phyloP scores from a whole-genome alignment of 768 basidiomycete species.

The Pholiota microspora region DNA sequence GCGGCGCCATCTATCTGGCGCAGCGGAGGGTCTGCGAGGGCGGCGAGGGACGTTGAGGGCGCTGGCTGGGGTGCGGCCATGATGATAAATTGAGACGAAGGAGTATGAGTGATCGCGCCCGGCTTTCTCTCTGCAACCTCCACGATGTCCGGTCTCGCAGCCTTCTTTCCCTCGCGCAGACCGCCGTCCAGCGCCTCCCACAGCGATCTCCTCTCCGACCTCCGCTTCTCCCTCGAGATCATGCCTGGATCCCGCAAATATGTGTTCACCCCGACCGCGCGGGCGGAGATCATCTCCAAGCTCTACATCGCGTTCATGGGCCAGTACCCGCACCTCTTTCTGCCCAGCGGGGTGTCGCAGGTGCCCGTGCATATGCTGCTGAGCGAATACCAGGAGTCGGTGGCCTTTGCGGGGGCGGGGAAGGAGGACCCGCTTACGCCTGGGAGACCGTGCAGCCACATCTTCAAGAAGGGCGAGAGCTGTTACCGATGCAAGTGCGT shows the following conservation, averaged over 20 bases:
- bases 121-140: slow-evolving; percentile 15
- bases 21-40: slow-evolving; percentile 62
- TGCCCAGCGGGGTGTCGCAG: slow-evolving; percentile 61
- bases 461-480: slow-evolving; percentile 88
- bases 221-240: slow-evolving; percentile 75
- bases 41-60: slow-evolving; percentile 33
- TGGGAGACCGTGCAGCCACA: slow-evolving; percentile 79
- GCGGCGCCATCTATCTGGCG: slow-evolving; percentile 63
- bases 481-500: slow-evolving; percentile 94
- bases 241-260: slow-evolving; percentile 81
- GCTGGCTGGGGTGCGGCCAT: slow-evolving; percentile 21
- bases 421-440: slow-evolving; percentile 57
- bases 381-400: slow-evolving; percentile 64
- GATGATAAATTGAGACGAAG: slow-evolving; percentile 20
- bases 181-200: slow-evolving; percentile 21
- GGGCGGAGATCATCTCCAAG: slow-evolving; percentile 79
- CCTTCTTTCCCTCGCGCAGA: slow-evolving; percentile 25
- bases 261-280: slow-evolving; percentile 67
- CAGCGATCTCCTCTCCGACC: slow-evolving; percentile 63
- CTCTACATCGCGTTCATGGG: slow-evolving; percentile 86
- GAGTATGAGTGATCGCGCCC: slow-evolving; percentile 8
- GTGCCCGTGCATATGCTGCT: slow-evolving; percentile 64
- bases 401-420: slow-evolving; percentile 57
- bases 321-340: slow-evolving; percentile 66
- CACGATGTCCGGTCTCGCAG: slow-evolving; percentile 22